Percentiles rank a stretch among this genome's conserved stretches.
Evolutionary conservation across 495 filamentous ascomycete genomes (phyloP).

Genomic region (Aspergillus steynii): DNA sequence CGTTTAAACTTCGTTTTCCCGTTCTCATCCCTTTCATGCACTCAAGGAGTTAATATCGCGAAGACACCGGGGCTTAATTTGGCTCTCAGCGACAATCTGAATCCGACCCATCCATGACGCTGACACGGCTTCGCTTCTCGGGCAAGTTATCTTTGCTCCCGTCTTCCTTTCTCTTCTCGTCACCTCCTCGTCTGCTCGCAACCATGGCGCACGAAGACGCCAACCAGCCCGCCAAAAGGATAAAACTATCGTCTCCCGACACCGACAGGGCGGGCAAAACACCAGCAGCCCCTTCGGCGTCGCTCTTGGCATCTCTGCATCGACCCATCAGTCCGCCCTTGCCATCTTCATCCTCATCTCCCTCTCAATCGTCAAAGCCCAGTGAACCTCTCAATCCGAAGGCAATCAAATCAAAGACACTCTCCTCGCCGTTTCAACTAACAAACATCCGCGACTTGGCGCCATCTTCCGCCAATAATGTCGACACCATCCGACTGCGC

Average conservation of each 20-base stretch:
- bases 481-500: slow-evolving; percentile 63
- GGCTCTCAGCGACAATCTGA: neutral
- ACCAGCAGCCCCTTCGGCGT: neutral
- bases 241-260: slow-evolving; percentile 10
- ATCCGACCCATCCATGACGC: neutral
- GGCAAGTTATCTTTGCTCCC: neutral
- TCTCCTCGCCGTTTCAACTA: slow-evolving; percentile 71
- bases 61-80: too few relatives aligned
- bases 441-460: slow-evolving; percentile 69
- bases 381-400: neutral
- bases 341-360: slow-evolving; percentile 12
- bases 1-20: neutral
- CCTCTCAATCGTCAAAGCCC: neutral
- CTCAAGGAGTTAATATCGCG: neutral
- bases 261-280: neutral
- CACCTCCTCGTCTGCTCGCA: neutral
- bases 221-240: slow-evolving; percentile 19
- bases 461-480: slow-evolving; percentile 52
- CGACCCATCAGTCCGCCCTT: slow-evolving; percentile 37
- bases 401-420: slow-evolving; percentile 8
- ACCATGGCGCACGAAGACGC: slow-evolving; percentile 7
- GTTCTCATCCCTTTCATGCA: neutral
- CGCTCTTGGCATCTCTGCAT: slow-evolving; percentile 32
- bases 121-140: neutral
- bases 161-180: slow-evolving; percentile 3